Conservation (phyloP, 2,329 filamentous ascomycete genomes). For the Sporothrix variecibatus region DNA sequence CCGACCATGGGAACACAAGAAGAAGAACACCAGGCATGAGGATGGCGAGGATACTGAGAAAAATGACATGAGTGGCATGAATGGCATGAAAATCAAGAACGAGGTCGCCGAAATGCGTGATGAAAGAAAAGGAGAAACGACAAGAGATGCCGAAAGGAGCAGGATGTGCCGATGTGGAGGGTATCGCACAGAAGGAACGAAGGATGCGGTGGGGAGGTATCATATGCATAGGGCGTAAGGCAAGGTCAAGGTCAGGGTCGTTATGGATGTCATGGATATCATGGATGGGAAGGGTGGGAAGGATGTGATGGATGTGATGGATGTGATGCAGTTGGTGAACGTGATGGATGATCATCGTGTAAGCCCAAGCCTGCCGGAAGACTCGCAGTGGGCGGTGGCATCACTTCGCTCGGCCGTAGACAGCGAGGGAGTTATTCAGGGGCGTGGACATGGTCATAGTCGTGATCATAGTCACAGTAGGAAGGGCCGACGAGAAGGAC, state of each 20-base stretch:
- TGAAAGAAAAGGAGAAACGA: neutral
- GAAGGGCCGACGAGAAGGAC: neutral
- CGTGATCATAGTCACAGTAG: neutral
- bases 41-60: neutral
- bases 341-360: neutral
- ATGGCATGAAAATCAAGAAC: neutral
- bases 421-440: neutral
- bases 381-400: neutral
- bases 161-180: neutral
- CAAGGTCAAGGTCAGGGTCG: neutral
- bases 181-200: neutral
- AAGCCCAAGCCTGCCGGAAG: slow-evolving; percentile 4
- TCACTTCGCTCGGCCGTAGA: neutral
- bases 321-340: neutral
- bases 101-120: neutral
- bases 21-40: neutral
- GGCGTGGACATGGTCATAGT: neutral
- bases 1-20: neutral
- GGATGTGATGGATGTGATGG: neutral
- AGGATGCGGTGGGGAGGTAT: neutral
- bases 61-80: too few relatives aligned
- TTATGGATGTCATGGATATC: neutral
- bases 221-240: neutral
- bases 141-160: neutral
- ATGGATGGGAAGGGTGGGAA: neutral